phyloP scores from a whole-genome alignment of 371 early-diverging fungal species.

The Fennellomyces sp. region DNA sequence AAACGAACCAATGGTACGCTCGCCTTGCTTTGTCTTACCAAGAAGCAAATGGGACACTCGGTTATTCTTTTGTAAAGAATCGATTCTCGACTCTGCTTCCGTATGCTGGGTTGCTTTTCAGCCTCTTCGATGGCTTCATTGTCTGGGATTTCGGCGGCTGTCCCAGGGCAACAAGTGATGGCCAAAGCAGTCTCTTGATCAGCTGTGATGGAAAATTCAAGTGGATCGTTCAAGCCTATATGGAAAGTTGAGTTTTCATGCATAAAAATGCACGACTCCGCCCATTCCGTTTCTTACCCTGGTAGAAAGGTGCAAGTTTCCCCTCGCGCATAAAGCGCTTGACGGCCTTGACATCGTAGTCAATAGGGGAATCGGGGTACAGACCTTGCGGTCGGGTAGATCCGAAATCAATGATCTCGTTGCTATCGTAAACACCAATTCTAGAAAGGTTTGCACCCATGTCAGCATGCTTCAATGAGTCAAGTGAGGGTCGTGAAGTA shows the following conservation, averaged over 20 bases:
- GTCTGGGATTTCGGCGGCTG: background rate
- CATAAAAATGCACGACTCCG: slow-evolving; percentile 25
- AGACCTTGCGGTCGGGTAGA: slow-evolving; percentile 73
- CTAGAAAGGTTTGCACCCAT: slow-evolving; percentile 22
- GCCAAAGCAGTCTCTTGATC: slow-evolving; percentile 1
- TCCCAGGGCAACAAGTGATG: background rate
- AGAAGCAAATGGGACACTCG: slow-evolving; percentile 88
- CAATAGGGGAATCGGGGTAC: slow-evolving; percentile 67
- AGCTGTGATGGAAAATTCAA: slow-evolving; percentile 17
- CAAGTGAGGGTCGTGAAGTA: too few species aligned
- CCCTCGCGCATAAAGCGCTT: slow-evolving; percentile 72
- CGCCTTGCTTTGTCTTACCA: slow-evolving; percentile 3
- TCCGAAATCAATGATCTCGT: slow-evolving; percentile 67
- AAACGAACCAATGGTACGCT: background rate
- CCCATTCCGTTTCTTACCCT: slow-evolving; percentile 51
- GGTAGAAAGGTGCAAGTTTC: slow-evolving; percentile 87
- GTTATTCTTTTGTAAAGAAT: slow-evolving; percentile 65
- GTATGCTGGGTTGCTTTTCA: background rate
- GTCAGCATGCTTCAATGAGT: background rate
- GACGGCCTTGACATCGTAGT: slow-evolving; percentile 78
- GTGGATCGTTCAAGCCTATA: slow-evolving; percentile 37
- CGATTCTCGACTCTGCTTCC: slow-evolving; percentile 29
- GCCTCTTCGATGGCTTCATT: too few species aligned
- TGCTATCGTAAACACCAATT: slow-evolving; percentile 32
- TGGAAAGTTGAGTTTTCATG: slow-evolving; percentile 9